Evolutionary conservation across 306 rosid genomes (phyloP), one percentile per base, ranked within the genome.

Genomic region (Cucurbita moschata): DNA sequence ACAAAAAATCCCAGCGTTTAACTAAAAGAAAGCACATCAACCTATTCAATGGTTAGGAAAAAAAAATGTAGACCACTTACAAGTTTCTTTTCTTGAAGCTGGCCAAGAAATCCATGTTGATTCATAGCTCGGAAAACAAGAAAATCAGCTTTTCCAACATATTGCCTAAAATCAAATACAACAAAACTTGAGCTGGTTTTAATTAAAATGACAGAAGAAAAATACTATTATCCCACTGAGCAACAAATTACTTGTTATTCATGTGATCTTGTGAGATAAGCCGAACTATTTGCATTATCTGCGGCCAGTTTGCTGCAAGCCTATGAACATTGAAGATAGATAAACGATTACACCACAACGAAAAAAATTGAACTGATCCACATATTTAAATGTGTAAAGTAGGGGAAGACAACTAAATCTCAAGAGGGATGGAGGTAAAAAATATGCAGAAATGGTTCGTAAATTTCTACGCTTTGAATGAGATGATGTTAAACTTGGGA

Each of bases 281-380:
- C 81, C 92, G 90, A 72, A 86, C 96, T 46, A 94, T 94, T 83
- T 84, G 97, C 99, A 94, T 94, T 14, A 86, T 89, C 2, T 76
- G 70, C 12, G 97, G 99, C 99, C 96, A 94, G 84, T 94, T 91
- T 74, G 96, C 96, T n/a, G 99, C 99, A 82, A 91, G 96, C 81
- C 99, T 91, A 78, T 80, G 76, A 72, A 68, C 79, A 67, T 7
- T 72, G 52, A 80, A 85, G 47, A 67, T 65, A 73, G 4, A 65
- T 21, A 72, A 35, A 65, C 71, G 11, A 11, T 15, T 49, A 23
- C 73, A 69, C 57, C 35, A 12, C 6, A 23, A 49, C n/a, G 23
- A 49, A 46, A 26, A 49, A 69, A 49, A 1, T 44, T 21, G 40
- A 69, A 69, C 21, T 4, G 39, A 69, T 49, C 9, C 44, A 21